phyloP scores from a whole-genome alignment of 129 eudicot genomes.

The Helianthus annuus region DNA sequence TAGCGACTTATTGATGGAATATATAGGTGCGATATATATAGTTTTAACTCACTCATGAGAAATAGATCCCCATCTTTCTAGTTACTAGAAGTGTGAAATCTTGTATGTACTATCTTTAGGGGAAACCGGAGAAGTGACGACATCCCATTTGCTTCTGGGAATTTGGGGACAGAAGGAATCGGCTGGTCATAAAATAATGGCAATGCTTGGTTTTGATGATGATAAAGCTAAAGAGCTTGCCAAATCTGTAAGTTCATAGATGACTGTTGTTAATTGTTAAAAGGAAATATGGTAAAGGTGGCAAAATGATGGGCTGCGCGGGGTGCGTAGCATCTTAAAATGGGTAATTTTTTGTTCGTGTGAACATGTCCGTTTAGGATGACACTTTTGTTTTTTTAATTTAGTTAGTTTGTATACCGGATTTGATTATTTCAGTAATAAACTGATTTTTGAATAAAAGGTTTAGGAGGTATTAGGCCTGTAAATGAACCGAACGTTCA shows the following conservation, averaged over 20 bases:
- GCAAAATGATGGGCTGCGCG: neutral
- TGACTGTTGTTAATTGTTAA: neutral
- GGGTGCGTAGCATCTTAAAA: neutral
- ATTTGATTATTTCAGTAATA: neutral
- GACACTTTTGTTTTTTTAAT: neutral
- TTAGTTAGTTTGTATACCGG: neutral
- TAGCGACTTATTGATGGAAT: too few relatives aligned
- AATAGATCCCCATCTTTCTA: neutral
- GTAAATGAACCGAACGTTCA: too few relatives aligned
- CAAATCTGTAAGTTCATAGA: constrained; percentile 59
- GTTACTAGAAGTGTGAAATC: neutral
- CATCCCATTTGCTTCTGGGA: constrained; percentile 69
- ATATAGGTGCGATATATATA: neutral
- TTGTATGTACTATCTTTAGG: constrained; percentile 43
- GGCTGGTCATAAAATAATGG: constrained; percentile 69
- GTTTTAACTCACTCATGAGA: neutral
- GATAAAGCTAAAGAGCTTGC: constrained; percentile 78
- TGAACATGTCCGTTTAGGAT: too few relatives aligned
- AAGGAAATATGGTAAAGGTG: neutral
- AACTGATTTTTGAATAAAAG: neutral
- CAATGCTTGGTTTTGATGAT: constrained; percentile 67
- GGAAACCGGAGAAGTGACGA: constrained; percentile 84
- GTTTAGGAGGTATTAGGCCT: too few relatives aligned
- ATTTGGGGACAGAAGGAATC: constrained; percentile 71
- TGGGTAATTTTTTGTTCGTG: neutral